A percentile compares a stretch with the other conserved stretches of the same genome.
Evolutionary conservation across 2,329 filamentous ascomycete genomes (phyloP).

Genomic region (Sporothrix brasiliensis): DNA sequence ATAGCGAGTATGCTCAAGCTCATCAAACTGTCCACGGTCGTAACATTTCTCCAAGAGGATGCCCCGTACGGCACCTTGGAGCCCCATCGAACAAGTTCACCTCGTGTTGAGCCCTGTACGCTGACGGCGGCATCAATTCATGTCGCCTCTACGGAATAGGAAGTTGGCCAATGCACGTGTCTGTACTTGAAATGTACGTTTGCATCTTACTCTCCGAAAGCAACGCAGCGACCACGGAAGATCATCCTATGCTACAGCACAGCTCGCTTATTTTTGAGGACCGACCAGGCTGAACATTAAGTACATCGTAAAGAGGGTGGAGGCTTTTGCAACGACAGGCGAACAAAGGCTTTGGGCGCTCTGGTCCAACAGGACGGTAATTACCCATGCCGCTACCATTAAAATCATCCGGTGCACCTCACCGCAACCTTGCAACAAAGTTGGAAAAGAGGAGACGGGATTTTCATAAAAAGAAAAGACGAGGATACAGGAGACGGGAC

Average conservation of each 20-base stretch:
- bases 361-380: conserved; percentile 2
- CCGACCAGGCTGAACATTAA: conserved; percentile 2
- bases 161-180: background rate
- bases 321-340: background rate
- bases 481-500: background rate
- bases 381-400: conserved; percentile 12
- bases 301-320: background rate
- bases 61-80: background rate
- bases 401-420: background rate
- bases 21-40: background rate
- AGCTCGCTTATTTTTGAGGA: background rate
- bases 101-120: conserved; percentile 21
- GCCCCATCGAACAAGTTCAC: background rate
- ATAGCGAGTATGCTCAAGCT: background rate
- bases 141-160: background rate
- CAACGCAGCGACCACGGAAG: background rate
- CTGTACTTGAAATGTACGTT: background rate
- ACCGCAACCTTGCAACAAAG: background rate
- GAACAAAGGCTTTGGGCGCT: background rate
- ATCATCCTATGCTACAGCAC: background rate
- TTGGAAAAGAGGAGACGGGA: background rate
- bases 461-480: background rate
- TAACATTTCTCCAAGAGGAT: background rate
- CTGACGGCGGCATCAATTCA: background rate
- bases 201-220: background rate